Evolutionary conservation across 2,329 filamentous ascomycete species (phyloP).

Genomic region (Cladophialophora carrionii): DNA sequence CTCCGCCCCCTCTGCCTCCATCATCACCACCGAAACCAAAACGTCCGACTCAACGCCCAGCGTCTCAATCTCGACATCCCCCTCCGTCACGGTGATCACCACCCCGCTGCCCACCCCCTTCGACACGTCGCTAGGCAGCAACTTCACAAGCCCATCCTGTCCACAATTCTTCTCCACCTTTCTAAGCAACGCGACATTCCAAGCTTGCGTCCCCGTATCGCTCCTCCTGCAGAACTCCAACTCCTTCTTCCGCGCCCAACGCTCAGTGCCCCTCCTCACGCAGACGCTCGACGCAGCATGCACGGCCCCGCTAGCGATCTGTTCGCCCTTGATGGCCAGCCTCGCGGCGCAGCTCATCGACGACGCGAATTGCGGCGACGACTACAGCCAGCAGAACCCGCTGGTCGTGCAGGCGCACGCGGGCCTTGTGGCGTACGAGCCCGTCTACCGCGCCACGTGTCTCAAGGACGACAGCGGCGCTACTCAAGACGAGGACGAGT

Average conservation of each 20-base stretch:
- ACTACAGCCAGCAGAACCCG: conserved; percentile 69
- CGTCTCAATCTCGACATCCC: conserved; percentile 30
- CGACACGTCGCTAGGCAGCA: conserved; percentile 65
- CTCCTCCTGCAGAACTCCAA: conserved; percentile 81
- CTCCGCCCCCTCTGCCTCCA: conserved; percentile 6
- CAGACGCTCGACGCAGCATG: conserved; percentile 80
- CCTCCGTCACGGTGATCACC: conserved; percentile 30
- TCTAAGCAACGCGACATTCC: conserved; percentile 67
- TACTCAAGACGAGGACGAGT: conserved; percentile 59
- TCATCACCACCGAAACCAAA: conserved; percentile 31
- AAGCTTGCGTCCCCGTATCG: conserved; percentile 78
- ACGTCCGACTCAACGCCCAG: conserved; percentile 19
- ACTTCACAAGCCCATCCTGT: conserved; percentile 60
- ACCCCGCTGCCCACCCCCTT: conserved; percentile 65
- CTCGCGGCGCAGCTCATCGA: conserved; percentile 68
- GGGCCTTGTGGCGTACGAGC: conserved; percentile 75
- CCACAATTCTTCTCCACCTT: conserved; percentile 66
- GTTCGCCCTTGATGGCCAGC: conserved; percentile 65
- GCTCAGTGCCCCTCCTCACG: conserved; percentile 71
- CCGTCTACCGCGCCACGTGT: conserved; percentile 79
- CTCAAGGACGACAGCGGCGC: conserved; percentile 72
- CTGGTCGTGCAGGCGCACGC: conserved; percentile 73
- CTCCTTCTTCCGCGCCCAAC: conserved; percentile 79
- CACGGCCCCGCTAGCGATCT: conserved; percentile 65
- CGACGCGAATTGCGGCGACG: conserved; percentile 68